phyloP scores from a whole-genome alignment of 2,329 filamentous ascomycete genomes.

The Arthrobotrys conoides region DNA sequence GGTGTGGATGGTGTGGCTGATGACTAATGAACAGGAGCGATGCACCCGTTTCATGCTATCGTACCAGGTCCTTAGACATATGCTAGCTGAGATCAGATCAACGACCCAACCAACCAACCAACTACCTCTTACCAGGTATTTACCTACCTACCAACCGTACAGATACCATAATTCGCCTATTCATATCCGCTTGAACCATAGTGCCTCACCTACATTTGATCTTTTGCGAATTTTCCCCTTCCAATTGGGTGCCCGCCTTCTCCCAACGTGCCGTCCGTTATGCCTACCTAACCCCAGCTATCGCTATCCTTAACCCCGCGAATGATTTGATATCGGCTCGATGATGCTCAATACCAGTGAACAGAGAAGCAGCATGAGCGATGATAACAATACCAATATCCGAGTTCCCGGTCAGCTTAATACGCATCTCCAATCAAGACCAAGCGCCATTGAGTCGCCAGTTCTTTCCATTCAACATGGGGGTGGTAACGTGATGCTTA shows the following conservation, averaged over 20 bases:
- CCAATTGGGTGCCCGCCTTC: constrained; percentile 5
- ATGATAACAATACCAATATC: constrained; percentile 11
- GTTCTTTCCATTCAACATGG: constrained; percentile 25
- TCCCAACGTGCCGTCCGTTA: constrained; percentile 24
- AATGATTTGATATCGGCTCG: constrained; percentile 20
- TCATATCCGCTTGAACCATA: not conserved
- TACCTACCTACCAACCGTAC: not conserved
- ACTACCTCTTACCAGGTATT: too few relatives aligned
- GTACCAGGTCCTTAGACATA: not conserved
- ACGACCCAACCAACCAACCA: too few relatives aligned
- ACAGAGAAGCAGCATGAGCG: constrained; percentile 25
- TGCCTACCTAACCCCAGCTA: constrained; percentile 25
- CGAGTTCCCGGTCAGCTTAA: constrained; percentile 49
- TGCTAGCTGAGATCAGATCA: not conserved
- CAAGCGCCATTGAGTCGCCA: constrained; percentile 42
- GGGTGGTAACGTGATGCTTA: constrained; percentile 25
- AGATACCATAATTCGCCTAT: not conserved
- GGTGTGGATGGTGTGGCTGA: not conserved
- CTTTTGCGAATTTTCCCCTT: not conserved
- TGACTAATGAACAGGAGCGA: not conserved
- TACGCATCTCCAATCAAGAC: constrained; percentile 50
- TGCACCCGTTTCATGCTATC: constrained; percentile 3
- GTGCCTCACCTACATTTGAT: not conserved
- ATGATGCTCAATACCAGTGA: constrained; percentile 54
- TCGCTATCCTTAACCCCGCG: constrained; percentile 24